These are phyloP conservation scores for Dianthus caryophyllus DNA, from an alignment of 148 eudicot species.

Conservation along the genomic window DNA sequence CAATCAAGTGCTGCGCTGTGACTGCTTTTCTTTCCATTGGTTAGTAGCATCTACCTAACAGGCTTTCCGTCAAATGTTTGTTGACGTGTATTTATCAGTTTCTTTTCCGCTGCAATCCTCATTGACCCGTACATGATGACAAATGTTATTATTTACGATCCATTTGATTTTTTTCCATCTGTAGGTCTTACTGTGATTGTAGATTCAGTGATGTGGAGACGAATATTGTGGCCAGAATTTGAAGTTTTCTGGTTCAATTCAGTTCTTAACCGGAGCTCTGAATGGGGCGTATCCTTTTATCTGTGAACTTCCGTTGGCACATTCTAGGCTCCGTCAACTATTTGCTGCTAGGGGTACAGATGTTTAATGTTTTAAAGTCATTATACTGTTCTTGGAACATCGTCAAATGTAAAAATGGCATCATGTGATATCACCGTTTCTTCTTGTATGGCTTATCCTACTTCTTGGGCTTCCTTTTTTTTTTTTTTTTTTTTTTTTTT, in stretches of 20 bases:
- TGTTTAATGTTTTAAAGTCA: neutral
- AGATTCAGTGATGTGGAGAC: constrained; percentile 79
- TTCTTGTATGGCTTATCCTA: too few species aligned
- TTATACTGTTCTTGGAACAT: neutral
- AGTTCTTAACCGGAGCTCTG: constrained; percentile 83
- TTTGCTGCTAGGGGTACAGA: neutral
- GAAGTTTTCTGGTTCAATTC: constrained; percentile 98
- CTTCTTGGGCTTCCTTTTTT: too few species aligned
- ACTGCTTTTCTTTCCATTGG: constrained; percentile 65
- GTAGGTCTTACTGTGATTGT: constrained; percentile 61
- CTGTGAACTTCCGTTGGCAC: constrained; percentile 7
- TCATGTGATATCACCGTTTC: neutral
- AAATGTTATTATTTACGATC: neutral
- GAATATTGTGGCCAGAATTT: constrained; percentile 82
- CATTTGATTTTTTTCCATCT: constrained; percentile 12
- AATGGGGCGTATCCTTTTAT: constrained; percentile 97
- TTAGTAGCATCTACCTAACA: constrained; percentile 32
- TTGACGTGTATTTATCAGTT: neutral
- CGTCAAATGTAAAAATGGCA: neutral
- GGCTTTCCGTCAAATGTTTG: neutral
- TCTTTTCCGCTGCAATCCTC: neutral
- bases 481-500: too few species aligned
- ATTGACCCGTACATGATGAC: constrained; percentile 1
- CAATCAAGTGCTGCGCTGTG: constrained; percentile 48
- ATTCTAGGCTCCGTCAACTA: neutral